phyloP scores from a whole-genome alignment of 1,139 yeast genomes.

The Candida frijolesensis region DNA sequence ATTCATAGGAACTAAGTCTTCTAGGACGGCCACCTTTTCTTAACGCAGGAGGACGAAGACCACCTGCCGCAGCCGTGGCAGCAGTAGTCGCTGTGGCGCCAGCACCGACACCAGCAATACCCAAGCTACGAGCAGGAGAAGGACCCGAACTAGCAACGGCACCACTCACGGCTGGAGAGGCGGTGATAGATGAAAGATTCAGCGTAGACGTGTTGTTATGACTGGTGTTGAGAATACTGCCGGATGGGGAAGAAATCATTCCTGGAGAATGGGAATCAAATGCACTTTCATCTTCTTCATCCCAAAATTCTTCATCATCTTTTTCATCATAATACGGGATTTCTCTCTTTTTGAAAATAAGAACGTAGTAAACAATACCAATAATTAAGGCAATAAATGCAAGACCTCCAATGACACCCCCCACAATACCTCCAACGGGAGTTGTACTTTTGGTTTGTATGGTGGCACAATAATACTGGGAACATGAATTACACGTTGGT shows the following conservation, averaged over 20 bases:
- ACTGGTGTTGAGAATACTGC: neutral
- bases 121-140: conserved; percentile 1
- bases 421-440: conserved; percentile 60
- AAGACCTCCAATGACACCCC: conserved; percentile 62
- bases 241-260: neutral
- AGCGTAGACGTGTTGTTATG: conserved; percentile 2
- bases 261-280: conserved; percentile 3
- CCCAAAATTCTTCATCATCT: conserved; percentile 18
- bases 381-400: conserved; percentile 37
- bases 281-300: conserved; percentile 18
- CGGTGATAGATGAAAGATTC: conserved; percentile 1
- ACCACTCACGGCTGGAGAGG: conserved; percentile 1
- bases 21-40: conserved; percentile 18
- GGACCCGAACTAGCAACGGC: neutral
- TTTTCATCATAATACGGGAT: conserved; percentile 21
- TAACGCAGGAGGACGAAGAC: conserved; percentile 1
- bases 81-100: neutral
- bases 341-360: conserved; percentile 31
- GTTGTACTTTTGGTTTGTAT: conserved; percentile 16
- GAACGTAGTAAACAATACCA: conserved; percentile 37
- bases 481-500: conserved; percentile 60
- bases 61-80: neutral
- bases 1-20: conserved; percentile 47
- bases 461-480: conserved; percentile 53
- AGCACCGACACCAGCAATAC: neutral